Evolutionary conservation across 2,329 filamentous ascomycete genomes (phyloP), one percentile per base, ranked within the genome.

Genomic region (Trichoderma endophyticum): DNA sequence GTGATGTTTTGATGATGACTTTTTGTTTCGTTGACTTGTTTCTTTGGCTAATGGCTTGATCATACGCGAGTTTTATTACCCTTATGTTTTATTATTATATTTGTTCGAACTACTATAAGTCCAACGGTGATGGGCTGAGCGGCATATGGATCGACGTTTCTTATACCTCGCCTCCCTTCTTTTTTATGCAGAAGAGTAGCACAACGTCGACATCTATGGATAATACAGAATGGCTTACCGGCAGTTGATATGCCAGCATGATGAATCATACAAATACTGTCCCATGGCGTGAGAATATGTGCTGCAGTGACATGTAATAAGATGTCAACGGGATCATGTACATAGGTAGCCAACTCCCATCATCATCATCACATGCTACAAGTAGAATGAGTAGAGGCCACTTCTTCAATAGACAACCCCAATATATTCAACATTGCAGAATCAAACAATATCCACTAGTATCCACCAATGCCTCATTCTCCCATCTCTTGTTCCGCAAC

Each of bases 1-100:
- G 1, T 79, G 72, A 73, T 56, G 60, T 57, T 26, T 18, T 18
- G 48, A 36, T n/a, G 61, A 60, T 65, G 11, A 4, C 26, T 11
- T 34, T 57, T 48, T 32, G 12, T 26, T 43, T 11, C 4, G 3
- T 15, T 15, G 11, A 1, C 1, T 39, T 26, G 24, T 14, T 36
- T 34, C 3, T 21, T 14, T 59, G 48, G 11, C 48, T 3, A 54
- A 28, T 67, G 51, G n/a, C n/a, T 32, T 59, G 14, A 21, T 18
- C 6, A 60, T 48, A 32, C n/a, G 9, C 26, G 26, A 60, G 7
- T 1, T 12, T 60, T 28, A 26, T 61, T 61, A 11, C n/a, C 48
- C 7, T 28, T 60, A 21, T 32, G 14, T 48, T 32, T 32, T 12
- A 43, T 9, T 48, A 7, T 7, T 18, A 21, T 14, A 36, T 61